phyloP scores from a whole-genome alignment of 345 rosid species.

The Cardamine chenopodiifolia region DNA sequence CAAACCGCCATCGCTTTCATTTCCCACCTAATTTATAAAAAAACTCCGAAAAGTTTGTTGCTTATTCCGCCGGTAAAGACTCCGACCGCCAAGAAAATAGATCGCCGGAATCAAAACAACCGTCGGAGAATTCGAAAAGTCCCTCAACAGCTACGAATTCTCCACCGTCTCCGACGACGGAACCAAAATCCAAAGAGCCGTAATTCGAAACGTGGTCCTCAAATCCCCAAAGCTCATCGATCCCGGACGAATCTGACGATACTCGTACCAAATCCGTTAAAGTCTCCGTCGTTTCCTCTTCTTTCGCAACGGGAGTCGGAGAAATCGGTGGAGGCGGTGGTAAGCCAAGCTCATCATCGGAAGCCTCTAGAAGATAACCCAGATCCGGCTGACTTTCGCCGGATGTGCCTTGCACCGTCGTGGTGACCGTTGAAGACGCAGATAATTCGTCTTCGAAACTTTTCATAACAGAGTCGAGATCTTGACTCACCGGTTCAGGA shows the following conservation, averaged over 20 bases:
- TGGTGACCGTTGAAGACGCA: slow-evolving; percentile 24
- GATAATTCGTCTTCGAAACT: slow-evolving; percentile 54
- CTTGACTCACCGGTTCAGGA: slow-evolving; percentile 57
- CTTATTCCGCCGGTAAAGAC: slow-evolving; percentile 56
- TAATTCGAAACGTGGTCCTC: slow-evolving; percentile 50
- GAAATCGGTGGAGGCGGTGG: slow-evolving; percentile 56
- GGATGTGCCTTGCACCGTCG: slow-evolving; percentile 24
- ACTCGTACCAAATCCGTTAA: slow-evolving; percentile 38
- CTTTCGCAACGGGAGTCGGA: slow-evolving; percentile 26
- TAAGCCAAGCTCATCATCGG: slow-evolving; percentile 85
- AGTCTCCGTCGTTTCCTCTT: slow-evolving; percentile 40
- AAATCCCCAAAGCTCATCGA: slow-evolving; percentile 48
- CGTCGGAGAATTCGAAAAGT: slow-evolving; percentile 57
- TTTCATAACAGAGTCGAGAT: slow-evolving; percentile 72
- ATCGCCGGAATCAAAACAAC: slow-evolving; percentile 48
- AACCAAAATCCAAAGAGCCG: slow-evolving; percentile 54
- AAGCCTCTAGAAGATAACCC: slow-evolving; percentile 79
- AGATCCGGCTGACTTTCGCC: slow-evolving; percentile 57
- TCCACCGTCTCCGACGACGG: slow-evolving; percentile 33
- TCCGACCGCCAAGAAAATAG: slow-evolving; percentile 58
- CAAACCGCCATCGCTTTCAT: slow-evolving; percentile 38
- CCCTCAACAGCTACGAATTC: slow-evolving; percentile 69
- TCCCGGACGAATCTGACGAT: slow-evolving; percentile 42
- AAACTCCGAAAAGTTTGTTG: slow-evolving; percentile 13
- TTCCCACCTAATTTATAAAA: slow-evolving; percentile 33